Evolutionary conservation across 2,329 filamentous ascomycete species (phyloP).

Genomic region (Calonectria pseudoreteaudii): DNA sequence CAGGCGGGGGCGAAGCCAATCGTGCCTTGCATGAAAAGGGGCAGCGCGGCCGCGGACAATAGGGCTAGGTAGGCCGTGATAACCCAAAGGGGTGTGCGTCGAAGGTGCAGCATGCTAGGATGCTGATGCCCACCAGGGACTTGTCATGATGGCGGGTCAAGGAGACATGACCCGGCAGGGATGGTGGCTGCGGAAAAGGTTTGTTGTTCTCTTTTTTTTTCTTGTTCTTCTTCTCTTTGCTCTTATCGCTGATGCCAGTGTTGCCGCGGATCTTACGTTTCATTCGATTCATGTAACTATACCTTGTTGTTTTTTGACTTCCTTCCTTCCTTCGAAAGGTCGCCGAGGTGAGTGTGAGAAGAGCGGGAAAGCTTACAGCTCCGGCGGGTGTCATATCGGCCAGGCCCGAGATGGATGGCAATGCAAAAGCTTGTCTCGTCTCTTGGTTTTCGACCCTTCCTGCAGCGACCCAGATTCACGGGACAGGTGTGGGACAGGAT

Average conservation of each 20-base stretch:
- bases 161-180: not conserved
- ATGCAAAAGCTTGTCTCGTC: not conserved
- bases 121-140: not conserved
- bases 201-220: too few relatives aligned
- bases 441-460: not conserved
- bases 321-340: not conserved
- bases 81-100: slow-evolving; percentile 3
- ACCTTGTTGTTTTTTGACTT: not conserved
- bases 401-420: slow-evolving; percentile 13
- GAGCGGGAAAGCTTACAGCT: too few relatives aligned
- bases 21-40: slow-evolving; percentile 14
- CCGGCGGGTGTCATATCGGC: not conserved
- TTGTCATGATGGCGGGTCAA: slow-evolving; percentile 1
- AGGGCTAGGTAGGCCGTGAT: not conserved
- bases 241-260: not conserved
- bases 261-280: not conserved
- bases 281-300: not conserved
- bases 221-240: too few relatives aligned
- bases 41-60: not conserved
- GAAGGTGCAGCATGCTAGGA: slow-evolving; percentile 6
- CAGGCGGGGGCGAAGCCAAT: not conserved
- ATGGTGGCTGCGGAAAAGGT: not conserved
- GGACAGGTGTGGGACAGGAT: slow-evolving; percentile 17
- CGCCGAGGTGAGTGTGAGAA: not conserved
- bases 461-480: slow-evolving; percentile 18